Conservation (phyloP, 805 yeast species). For the Candida nanaspora region DNA sequence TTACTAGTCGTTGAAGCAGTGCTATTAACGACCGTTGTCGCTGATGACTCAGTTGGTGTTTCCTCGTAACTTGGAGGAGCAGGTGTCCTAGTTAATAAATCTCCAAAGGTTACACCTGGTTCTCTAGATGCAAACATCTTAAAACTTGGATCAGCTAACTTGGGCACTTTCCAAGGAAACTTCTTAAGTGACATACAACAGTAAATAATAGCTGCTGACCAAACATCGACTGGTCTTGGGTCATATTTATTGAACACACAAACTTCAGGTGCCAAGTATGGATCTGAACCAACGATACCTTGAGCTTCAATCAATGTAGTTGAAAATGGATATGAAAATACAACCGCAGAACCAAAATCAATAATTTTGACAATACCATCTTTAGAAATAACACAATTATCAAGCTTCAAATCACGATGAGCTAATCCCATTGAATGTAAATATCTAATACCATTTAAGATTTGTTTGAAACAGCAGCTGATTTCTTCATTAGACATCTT, state of each 20-base stretch:
- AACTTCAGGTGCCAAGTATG: constrained; percentile 89
- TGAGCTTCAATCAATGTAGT: constrained; percentile 66
- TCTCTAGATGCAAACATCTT: constrained; percentile 73
- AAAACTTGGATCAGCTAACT: constrained; percentile 72
- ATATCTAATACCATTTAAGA: constrained; percentile 73
- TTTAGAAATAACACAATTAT: constrained; percentile 80
- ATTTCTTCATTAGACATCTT: constrained; percentile 76
- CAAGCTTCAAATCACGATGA: constrained; percentile 86
- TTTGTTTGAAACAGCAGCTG: constrained; percentile 85
- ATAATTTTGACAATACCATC: constrained; percentile 85
- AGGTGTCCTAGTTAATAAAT: constrained; percentile 49
- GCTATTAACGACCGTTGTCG: no score
- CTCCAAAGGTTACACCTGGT: constrained; percentile 59
- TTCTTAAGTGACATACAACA: constrained; percentile 89
- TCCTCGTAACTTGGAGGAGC: constrained; percentile 32
- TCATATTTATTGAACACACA: constrained; percentile 76
- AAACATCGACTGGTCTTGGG: constrained; percentile 89
- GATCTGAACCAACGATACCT: constrained; percentile 85
- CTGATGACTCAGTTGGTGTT: constrained; percentile 2
- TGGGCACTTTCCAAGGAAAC: constrained; percentile 94
- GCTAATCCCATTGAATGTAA: constrained; percentile 82
- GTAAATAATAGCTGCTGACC: constrained; percentile 88
- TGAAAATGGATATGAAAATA: constrained; percentile 80
- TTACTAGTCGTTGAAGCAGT: no score
- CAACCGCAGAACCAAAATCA: constrained; percentile 92